phyloP scores from a whole-genome alignment of 2,329 filamentous ascomycete species.

The Stachybotrys chartarum region DNA sequence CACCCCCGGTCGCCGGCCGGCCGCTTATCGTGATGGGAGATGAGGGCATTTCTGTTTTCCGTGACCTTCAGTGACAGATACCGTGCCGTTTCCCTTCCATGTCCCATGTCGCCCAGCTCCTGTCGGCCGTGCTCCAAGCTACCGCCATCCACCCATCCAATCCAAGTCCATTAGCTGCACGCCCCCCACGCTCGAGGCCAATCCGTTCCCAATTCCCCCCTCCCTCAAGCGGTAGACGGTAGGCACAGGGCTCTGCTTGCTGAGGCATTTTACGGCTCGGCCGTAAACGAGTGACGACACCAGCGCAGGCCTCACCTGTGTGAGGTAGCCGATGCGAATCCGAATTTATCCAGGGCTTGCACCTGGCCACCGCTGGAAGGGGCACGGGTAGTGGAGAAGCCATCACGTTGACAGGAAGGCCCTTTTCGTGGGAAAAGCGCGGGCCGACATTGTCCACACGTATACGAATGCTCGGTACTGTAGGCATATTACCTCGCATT shows the following conservation, averaged over 20 bases:
- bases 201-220: not conserved
- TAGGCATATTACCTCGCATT: too few species aligned
- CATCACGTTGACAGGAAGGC: not conserved
- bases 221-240: not conserved
- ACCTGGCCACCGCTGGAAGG: not conserved
- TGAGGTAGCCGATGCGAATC: not conserved
- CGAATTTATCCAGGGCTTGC: not conserved
- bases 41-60: not conserved
- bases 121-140: not conserved
- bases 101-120: not conserved
- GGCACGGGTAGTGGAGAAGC: not conserved
- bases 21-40: not conserved
- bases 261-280: constrained; percentile 8
- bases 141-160: not conserved
- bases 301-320: not conserved
- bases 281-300: constrained; percentile 5
- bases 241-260: constrained; percentile 1
- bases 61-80: not conserved
- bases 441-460: not conserved
- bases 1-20: not conserved
- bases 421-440: not conserved
- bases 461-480: too few species aligned
- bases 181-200: not conserved
- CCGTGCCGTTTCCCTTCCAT: not conserved
- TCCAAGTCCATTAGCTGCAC: not conserved